These are phyloP conservation scores for Tulasnella sp. DNA, from an alignment of 768 basidiomycete genomes.

Conservation along the genomic window DNA sequence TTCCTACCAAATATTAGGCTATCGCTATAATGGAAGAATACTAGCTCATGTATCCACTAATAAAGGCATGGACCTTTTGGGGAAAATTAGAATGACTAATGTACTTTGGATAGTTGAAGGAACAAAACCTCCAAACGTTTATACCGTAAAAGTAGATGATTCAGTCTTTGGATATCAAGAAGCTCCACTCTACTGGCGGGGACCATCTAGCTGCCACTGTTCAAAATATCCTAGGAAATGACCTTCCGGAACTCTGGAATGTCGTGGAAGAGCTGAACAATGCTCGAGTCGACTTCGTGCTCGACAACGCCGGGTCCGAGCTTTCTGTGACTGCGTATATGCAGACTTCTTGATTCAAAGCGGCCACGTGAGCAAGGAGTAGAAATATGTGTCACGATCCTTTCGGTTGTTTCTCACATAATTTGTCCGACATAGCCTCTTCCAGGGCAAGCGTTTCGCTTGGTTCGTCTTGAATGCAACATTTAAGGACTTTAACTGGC, in stretches of 20 bases:
- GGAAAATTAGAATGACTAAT: too few species aligned
- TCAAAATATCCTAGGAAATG: constrained; percentile 90
- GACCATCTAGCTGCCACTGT: constrained; percentile 89
- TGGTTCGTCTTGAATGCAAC: constrained; percentile 96
- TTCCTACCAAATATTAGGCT: too few species aligned
- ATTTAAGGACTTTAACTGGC: constrained; percentile 88
- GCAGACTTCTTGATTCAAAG: constrained; percentile 90
- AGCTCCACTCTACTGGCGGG: constrained; percentile 92
- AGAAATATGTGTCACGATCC: too few species aligned
- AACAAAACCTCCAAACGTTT: too few species aligned
- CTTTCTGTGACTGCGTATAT: constrained; percentile 75
- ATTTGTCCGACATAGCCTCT: too few species aligned
- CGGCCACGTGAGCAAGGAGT: constrained; percentile 66
- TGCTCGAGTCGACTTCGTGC: constrained; percentile 64
- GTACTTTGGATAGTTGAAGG: too few species aligned
- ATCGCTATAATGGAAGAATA: too few species aligned
- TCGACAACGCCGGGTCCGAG: constrained; percentile 85
- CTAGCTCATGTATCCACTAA: too few species aligned
- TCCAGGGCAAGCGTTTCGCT: constrained; percentile 92
- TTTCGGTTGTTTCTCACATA: too few species aligned
- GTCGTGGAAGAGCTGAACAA: constrained; percentile 58
- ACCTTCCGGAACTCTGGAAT: constrained; percentile 59
- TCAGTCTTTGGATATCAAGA: constrained; percentile 90
- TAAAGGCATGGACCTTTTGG: too few species aligned
- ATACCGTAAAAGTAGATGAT: too few species aligned